Base-by-base conservation (phyloP, 1,139 yeast genomes). In the Blastobotrys capitulatus region DNA sequence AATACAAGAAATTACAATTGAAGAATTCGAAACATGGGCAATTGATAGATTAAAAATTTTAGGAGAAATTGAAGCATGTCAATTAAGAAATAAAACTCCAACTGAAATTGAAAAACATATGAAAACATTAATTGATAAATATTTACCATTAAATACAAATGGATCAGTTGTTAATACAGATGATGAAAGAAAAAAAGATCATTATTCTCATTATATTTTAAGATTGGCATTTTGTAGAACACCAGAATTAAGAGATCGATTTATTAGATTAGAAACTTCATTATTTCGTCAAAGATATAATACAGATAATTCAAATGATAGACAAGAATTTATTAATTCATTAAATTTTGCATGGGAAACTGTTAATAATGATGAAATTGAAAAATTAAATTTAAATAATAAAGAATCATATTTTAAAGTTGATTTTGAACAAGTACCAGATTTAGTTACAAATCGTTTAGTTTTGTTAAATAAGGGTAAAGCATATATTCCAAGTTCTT, bases 21-120 rank as follows among this genome's bases (percentile, higher is more conserved):
- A 90, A 57, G 86, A 92, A 63, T 94, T 92, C 66, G 98, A 92
- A 67, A 75, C 76, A 16, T 92, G 97, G 97, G 97, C 97, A 8
- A 85, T 92, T 46, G 97, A 92, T 62, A 73, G 99, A 54, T 75
- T 92, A 56, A 82, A 83, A 61, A 80, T 92, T 9, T 74, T 94
- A 52, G 78, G 88, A 52, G 96, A 89, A 64, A 83, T 92, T 46
- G 97, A 90, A 61, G 78, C 89, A 7, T 80, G 85, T 57, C 65
- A 76, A 44, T 80, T 85, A 34, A 75, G 95, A 55, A 82, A 83
- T 54, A 82, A 82, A 60, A 68, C 78, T 1, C 65, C 76, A 45
- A 78, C 77, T 55, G 97, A 89, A 51, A 78, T 80, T 42, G 92
- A 85, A 58, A 63, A 70, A 10, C 70, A 78, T 12, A 70, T 92